Conservation (phyloP, 345 rosid species). For the Euphorbia peplus region DNA sequence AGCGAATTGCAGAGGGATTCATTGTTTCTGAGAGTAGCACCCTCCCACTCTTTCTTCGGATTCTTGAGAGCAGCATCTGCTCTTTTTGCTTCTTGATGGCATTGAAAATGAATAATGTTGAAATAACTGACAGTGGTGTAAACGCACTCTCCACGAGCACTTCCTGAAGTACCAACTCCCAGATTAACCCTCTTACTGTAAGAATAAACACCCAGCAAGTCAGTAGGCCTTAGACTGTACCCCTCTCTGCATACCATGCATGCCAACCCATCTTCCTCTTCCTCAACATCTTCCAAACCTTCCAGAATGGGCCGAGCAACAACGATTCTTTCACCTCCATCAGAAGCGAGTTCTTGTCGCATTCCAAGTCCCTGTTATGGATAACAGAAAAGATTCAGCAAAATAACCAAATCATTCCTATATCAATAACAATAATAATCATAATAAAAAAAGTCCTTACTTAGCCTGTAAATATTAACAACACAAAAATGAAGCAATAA, state of each 20-base stretch:
- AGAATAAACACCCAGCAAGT: conserved; percentile 83
- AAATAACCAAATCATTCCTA: not conserved
- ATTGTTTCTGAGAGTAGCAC: conserved; percentile 90
- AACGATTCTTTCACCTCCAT: conserved; percentile 90
- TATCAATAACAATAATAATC: not conserved
- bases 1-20: conserved; percentile 96
- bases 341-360: conserved; percentile 76
- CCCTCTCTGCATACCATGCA: conserved; percentile 99
- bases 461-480: not conserved
- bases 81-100: conserved; percentile 99
- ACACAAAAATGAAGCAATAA: not conserved
- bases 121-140: conserved; percentile 97
- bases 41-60: conserved; percentile 99
- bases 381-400: conserved; percentile 9
- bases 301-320: conserved; percentile 78
- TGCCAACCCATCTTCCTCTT: conserved; percentile 93
- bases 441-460: not conserved
- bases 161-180: conserved; percentile 87
- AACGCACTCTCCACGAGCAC: conserved; percentile 92
- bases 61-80: conserved; percentile 92
- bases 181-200: conserved; percentile 93
- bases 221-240: conserved; percentile 88
- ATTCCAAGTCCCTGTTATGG: conserved; percentile 73
- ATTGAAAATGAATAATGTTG: conserved; percentile 92
- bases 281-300: conserved; percentile 95